A percentile compares a stretch with the other conserved stretches of the same genome.
phyloP scores from a whole-genome alignment of 306 rosid genomes.

The Bauhinia variegata region DNA sequence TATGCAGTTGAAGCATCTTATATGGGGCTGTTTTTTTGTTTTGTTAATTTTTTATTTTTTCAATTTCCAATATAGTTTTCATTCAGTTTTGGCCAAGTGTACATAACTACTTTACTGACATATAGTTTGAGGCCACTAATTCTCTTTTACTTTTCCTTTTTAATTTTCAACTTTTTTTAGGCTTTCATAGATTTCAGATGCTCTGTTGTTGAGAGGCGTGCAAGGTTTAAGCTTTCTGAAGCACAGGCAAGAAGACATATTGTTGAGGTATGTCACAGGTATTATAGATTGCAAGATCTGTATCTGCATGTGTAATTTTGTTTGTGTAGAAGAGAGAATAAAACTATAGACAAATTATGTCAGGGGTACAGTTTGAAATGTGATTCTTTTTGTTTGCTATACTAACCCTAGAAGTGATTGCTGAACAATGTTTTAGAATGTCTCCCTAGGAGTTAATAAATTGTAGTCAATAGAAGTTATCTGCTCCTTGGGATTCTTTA shows the following conservation, averaged over 20 bases:
- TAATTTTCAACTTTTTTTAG: slow-evolving; percentile 46
- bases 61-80: not conserved
- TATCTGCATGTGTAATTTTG: not conserved
- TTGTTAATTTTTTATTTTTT: no score
- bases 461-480: slow-evolving; percentile 8
- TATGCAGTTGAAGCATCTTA: not conserved
- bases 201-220: slow-evolving; percentile 87
- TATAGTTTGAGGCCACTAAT: no score
- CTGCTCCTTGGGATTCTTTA: slow-evolving; percentile 10
- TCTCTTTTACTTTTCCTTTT: slow-evolving; percentile 1
- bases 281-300: not conserved
- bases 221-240: slow-evolving; percentile 79
- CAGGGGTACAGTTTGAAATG: no score
- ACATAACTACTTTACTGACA: not conserved
- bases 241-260: slow-evolving; percentile 86
- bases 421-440: slow-evolving; percentile 3
- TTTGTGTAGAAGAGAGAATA: not conserved
- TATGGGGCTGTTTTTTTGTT: slow-evolving; percentile 8
- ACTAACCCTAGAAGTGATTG: no score
- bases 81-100: slow-evolving; percentile 6
- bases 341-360: slow-evolving; percentile 2
- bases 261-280: slow-evolving; percentile 65
- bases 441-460: not conserved
- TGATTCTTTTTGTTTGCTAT: no score
- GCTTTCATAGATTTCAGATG: slow-evolving; percentile 92